Evolutionary conservation across 2,329 filamentous ascomycete species (phyloP).

Genomic region (Nannizziopsis arthrosporioides): DNA sequence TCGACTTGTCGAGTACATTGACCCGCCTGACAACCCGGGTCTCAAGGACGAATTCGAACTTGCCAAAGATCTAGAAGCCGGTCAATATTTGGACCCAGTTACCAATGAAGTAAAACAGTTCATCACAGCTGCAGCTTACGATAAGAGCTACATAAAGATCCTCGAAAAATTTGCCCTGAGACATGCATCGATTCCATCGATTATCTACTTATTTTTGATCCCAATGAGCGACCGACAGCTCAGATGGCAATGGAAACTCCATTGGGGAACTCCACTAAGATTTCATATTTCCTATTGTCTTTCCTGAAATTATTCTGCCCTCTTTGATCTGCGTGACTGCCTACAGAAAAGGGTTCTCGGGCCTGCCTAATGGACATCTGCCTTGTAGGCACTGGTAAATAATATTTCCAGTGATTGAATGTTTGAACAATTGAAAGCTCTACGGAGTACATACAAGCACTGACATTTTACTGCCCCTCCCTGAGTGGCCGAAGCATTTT

Average conservation of each 20-base stretch:
- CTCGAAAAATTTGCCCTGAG: conserved; percentile 7
- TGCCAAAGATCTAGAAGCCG: conserved; percentile 4
- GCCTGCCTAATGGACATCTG: too few species aligned
- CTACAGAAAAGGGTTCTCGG: too few species aligned
- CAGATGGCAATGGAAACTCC: conserved; percentile 7
- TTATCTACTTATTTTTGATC: conserved; percentile 11
- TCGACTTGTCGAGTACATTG: conserved; percentile 8
- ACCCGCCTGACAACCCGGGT: conserved; percentile 6
- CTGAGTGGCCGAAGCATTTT: too few species aligned
- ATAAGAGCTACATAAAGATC: conserved; percentile 7
- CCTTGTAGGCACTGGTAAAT: too few species aligned
- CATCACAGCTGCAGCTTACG: conserved; percentile 2
- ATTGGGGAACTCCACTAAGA: background rate
- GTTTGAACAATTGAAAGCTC: too few species aligned
- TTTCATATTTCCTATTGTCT: too few species aligned
- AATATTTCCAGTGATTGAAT: too few species aligned
- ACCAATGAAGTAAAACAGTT: background rate
- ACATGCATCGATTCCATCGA: conserved; percentile 10
- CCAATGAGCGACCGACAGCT: conserved; percentile 10
- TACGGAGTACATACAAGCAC: too few species aligned
- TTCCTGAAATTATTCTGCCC: too few species aligned
- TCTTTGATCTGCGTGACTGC: too few species aligned
- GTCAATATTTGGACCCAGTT: conserved; percentile 2
- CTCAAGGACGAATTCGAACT: conserved; percentile 11
- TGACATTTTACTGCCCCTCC: too few species aligned